Conservation (phyloP, 306 rosid species). For the Vigna radiata region DNA sequence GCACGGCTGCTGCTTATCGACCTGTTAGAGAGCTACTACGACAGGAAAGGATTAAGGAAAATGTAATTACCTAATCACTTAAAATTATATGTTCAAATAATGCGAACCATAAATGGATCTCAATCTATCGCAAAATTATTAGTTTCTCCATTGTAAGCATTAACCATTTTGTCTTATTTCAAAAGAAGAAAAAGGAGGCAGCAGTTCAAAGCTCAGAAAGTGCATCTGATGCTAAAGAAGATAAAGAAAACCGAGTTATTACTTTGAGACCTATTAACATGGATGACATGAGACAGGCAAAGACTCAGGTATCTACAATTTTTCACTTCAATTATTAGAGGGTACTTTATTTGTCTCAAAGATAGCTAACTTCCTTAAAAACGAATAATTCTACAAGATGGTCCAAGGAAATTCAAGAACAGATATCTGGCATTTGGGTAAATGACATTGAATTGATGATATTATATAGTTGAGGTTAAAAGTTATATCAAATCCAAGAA, state of each 20-base stretch:
- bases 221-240: conserved; percentile 50
- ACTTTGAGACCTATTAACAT: conserved; percentile 72
- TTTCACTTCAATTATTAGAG: conserved; percentile 18
- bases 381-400: not conserved
- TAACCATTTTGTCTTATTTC: conserved; percentile 26
- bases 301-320: conserved; percentile 65
- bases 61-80: conserved; percentile 53
- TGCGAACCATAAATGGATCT: conserved; percentile 14
- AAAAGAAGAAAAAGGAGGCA: conserved; percentile 69
- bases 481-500: not conserved
- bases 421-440: conserved; percentile 15
- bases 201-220: conserved; percentile 59
- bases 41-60: conserved; percentile 79
- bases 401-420: not conserved
- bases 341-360: conserved; percentile 6
- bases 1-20: conserved; percentile 91
- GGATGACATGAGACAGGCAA: conserved; percentile 95
- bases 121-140: not conserved
- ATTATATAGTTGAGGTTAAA: not conserved
- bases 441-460: not conserved
- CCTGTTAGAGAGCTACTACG: conserved; percentile 90
- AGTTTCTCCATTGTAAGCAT: not conserved
- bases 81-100: not conserved
- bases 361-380: not conserved
- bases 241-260: conserved; percentile 61